Percentiles rank a stretch among this genome's conserved stretches.
phyloP scores from a whole-genome alignment of 495 filamentous ascomycete species.

The Polyplosphaeria fusca region DNA sequence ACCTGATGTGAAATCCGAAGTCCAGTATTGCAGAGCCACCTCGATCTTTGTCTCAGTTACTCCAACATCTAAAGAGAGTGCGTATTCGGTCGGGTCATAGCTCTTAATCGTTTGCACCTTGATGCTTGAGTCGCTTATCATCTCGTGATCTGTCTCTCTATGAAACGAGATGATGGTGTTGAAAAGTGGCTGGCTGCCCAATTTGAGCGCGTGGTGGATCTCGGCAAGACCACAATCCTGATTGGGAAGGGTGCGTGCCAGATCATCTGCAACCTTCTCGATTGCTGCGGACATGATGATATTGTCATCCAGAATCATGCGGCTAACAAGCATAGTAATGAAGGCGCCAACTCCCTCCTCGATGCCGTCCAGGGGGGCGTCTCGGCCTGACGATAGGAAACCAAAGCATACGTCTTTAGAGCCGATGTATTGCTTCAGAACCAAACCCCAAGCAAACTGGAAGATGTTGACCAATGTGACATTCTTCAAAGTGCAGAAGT shows the following conservation, averaged over 20 bases:
- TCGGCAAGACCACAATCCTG: slow-evolving; percentile 24
- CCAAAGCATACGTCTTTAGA: slow-evolving; percentile 27
- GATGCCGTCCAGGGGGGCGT: slow-evolving; percentile 19
- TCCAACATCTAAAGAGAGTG: slow-evolving; percentile 43
- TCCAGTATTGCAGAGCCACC: slow-evolving; percentile 49
- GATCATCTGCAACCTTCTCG: slow-evolving; percentile 15
- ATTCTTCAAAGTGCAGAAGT: slow-evolving; percentile 12
- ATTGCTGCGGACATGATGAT: slow-evolving; percentile 5
- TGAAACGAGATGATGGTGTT: slow-evolving; percentile 28
- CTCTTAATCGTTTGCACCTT: slow-evolving; percentile 13
- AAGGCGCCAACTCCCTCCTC: slow-evolving; percentile 25
- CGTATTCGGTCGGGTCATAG: slow-evolving; percentile 23
- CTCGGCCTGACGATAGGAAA: slow-evolving; percentile 27
- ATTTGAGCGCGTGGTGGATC: slow-evolving; percentile 24
- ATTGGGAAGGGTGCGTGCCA: slow-evolving; percentile 14
- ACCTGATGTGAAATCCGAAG: slow-evolving; percentile 45
- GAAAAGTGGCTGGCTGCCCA: slow-evolving; percentile 22
- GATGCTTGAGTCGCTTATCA: slow-evolving; percentile 6
- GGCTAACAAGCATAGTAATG: slow-evolving; percentile 26
- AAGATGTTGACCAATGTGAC: slow-evolving; percentile 25
- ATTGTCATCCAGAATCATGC: slow-evolving; percentile 8
- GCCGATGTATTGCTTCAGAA: slow-evolving; percentile 19
- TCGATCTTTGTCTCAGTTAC: slow-evolving; percentile 43
- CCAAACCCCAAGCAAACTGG: slow-evolving; percentile 23
- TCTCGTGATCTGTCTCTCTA: slow-evolving; percentile 14